These are phyloP conservation scores for Basidiobolus heterosporus DNA, from an alignment of 371 early-diverging fungal species.

Conservation along the genomic window DNA sequence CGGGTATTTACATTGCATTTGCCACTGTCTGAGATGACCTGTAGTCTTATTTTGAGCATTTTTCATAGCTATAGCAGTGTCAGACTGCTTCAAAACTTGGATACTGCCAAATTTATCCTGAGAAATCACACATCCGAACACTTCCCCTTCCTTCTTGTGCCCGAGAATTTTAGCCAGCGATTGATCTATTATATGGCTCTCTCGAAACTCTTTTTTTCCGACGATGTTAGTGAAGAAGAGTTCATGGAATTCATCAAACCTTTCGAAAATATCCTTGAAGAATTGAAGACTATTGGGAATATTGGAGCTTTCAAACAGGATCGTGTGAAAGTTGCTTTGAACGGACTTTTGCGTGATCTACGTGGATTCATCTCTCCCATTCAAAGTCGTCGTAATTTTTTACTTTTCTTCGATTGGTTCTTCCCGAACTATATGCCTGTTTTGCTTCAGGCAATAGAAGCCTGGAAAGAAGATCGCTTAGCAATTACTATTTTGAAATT, in stretches of 20 bases:
- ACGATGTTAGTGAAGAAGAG: constrained; percentile 37
- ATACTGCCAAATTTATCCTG: constrained; percentile 43
- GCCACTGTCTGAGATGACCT: not conserved
- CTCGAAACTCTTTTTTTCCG: constrained; percentile 52
- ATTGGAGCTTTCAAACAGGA: constrained; percentile 23
- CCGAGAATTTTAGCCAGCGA: constrained; percentile 30
- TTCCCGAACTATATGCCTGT: constrained; percentile 43
- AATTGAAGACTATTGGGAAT: constrained; percentile 26
- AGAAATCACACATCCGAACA: constrained; percentile 46
- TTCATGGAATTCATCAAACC: constrained; percentile 57
- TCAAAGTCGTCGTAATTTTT: constrained; percentile 36
- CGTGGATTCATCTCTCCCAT: constrained; percentile 61
- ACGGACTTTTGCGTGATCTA: constrained; percentile 65
- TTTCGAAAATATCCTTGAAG: constrained; percentile 32
- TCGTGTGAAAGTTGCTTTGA: constrained; percentile 19
- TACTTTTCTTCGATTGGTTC: constrained; percentile 75
- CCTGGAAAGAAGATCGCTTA: constrained; percentile 45
- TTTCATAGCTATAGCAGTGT: constrained; percentile 37
- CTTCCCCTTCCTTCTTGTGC: constrained; percentile 47
- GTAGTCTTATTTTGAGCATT: not conserved
- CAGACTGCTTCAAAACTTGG: constrained; percentile 37
- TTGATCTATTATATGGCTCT: constrained; percentile 60
- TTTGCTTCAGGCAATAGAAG: constrained; percentile 44
- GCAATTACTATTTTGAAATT: constrained; percentile 57
- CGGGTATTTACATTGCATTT: constrained; percentile 33